Base-by-base conservation (phyloP, 2,329 filamentous ascomycete species). In the Diaporthe longicolla region DNA sequence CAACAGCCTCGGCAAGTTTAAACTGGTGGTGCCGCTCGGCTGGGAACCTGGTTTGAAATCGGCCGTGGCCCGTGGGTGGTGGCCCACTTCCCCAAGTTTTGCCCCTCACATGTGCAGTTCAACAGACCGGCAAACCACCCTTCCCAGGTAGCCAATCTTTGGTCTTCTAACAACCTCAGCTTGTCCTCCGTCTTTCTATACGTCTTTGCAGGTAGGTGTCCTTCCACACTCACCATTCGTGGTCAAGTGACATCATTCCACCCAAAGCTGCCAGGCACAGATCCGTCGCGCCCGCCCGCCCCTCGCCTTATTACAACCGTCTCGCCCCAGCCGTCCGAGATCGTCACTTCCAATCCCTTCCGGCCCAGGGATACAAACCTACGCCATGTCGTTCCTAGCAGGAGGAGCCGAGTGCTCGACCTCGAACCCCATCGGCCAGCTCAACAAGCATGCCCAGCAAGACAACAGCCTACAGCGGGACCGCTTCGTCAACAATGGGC, bases 371-470 rank as follows among this genome's bases (percentile, higher is more conserved):
- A 35, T 29, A 70, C 21, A 52, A 13, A 15, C 26, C 37, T 6
- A 43, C 40, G 87, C 76, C 78, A 98, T 99, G 96, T 98, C 96
- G 72, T 98, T 99, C 84, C 90, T 98, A 80, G 94, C 95, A 54
- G 71, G 68, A 85, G 95, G 96, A 79, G 94, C 96, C 79, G 97
- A 98, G 87, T 99, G 97, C 89, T 98, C 96, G 73, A 97, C 97
- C 76, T 95, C 94, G 77, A 99, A 99, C 84, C 97, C 97, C 73
- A 92, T 99, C 80, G 96, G 94, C 82, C 97, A 98, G 87, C 97
- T 99, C 83, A 95, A 95, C 77, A 99, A 99, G 85, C 95, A 98
- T 84, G 94, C 97, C 73, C 94, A 97, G 82, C 95, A 97, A 89
- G 97, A 99, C 87, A 97, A 95, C 85, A 97, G 94, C 73, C 87